These are phyloP conservation scores for Monoraphidium neglectum DNA, from an alignment of 139 green algal genomes.

Conservation along the genomic window DNA sequence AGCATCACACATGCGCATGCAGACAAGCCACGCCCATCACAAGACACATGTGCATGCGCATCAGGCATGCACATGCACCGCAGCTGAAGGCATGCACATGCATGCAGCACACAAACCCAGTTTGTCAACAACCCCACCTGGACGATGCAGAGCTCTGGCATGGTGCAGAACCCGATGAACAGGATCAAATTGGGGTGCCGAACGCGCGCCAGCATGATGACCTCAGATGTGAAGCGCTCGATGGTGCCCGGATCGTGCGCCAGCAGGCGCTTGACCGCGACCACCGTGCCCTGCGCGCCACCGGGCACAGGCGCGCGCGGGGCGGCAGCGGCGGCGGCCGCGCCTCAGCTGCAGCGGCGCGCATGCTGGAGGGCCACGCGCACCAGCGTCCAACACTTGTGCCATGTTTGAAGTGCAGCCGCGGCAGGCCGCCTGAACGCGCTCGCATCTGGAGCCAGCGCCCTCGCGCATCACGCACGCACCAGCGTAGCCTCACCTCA, in stretches of 20 bases:
- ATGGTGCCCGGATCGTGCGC: slow-evolving; percentile 42
- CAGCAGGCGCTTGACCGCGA: slow-evolving; percentile 72
- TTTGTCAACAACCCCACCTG: slow-evolving; percentile 1
- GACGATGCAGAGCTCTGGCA: slow-evolving; percentile 50
- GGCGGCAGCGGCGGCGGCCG: neutral
- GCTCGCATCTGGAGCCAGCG: too few relatives aligned
- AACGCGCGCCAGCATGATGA: slow-evolving; percentile 50
- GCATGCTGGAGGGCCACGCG: too few relatives aligned
- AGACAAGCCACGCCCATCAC: slow-evolving; percentile 17
- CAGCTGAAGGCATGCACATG: too few relatives aligned
- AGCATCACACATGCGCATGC: neutral
- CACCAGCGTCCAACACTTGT: too few relatives aligned
- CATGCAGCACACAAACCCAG: too few relatives aligned
- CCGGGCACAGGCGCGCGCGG: neutral
- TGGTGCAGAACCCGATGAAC: slow-evolving; percentile 65
- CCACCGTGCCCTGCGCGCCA: slow-evolving; percentile 61
- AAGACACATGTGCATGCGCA: slow-evolving; percentile 20
- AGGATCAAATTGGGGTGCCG: slow-evolving; percentile 70
- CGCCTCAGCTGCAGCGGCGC: too few relatives aligned
- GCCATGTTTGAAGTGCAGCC: too few relatives aligned
- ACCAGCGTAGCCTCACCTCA: slow-evolving; percentile 39
- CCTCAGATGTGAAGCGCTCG: slow-evolving; percentile 48
- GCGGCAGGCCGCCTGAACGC: too few relatives aligned
- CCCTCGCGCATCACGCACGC: too few relatives aligned
- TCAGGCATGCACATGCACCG: too few relatives aligned